Percentiles rank a stretch among this genome's conserved stretches.
phyloP scores from a whole-genome alignment of 345 rosid species.

The Clarkia xantiana region DNA sequence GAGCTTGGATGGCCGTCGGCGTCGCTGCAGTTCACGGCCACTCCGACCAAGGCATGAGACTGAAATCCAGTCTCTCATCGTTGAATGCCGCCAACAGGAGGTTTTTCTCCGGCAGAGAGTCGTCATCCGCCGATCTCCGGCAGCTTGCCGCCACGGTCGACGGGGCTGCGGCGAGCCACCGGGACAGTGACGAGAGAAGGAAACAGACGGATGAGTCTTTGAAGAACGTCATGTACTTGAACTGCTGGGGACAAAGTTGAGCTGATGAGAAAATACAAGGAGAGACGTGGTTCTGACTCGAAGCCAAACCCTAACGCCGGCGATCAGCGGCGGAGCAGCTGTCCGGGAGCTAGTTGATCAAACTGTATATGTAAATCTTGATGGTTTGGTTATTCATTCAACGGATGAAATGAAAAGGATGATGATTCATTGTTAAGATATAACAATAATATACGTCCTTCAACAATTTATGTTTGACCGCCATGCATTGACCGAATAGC shows the following conservation, averaged over 20 bases:
- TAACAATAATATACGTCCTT: too few species aligned
- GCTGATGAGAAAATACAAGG: too few species aligned
- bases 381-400: too few species aligned
- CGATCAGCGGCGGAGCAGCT: too few species aligned
- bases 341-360: too few species aligned
- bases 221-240: constrained; percentile 75
- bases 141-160: constrained; percentile 25
- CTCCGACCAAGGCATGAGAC: constrained; percentile 40
- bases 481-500: too few species aligned
- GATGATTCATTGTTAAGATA: too few species aligned
- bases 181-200: constrained; percentile 9
- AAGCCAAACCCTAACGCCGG: too few species aligned
- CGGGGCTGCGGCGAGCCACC: constrained; percentile 10
- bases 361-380: too few species aligned
- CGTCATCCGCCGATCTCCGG: constrained; percentile 34
- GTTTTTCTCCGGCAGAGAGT: constrained; percentile 16
- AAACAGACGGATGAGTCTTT: constrained; percentile 51
- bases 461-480: too few species aligned
- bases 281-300: too few species aligned
- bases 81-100: constrained; percentile 33
- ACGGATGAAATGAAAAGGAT: too few species aligned
- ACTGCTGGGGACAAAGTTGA: constrained; percentile 80
- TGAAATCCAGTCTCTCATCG: constrained; percentile 32
- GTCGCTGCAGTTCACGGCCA: constrained; percentile 56
- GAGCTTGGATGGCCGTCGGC: constrained; percentile 66